phyloP scores from a whole-genome alignment of 2,329 filamentous ascomycete genomes.

The Hymenoscyphus scutula region DNA sequence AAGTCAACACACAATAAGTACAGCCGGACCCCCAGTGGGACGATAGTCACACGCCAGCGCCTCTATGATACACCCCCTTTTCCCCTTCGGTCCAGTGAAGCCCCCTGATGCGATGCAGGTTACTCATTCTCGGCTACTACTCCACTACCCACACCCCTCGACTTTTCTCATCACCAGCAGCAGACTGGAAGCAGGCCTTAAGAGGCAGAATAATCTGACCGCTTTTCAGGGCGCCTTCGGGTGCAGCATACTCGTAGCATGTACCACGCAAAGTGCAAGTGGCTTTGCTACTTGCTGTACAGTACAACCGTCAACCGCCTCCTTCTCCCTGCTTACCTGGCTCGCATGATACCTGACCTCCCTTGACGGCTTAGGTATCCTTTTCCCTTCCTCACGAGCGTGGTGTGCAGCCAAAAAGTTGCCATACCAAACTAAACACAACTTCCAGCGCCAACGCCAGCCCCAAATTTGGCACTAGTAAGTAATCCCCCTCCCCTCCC shows the following conservation, averaged over 20 bases:
- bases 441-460: background rate
- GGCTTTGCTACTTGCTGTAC: conserved; percentile 1
- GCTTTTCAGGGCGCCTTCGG: conserved; percentile 1
- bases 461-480: background rate
- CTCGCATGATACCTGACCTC: background rate
- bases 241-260: background rate
- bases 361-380: background rate
- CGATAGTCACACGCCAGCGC: conserved; percentile 1
- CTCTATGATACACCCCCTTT: background rate
- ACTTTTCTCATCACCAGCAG: background rate
- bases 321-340: background rate
- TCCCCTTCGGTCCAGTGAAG: background rate
- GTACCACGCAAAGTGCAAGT: background rate
- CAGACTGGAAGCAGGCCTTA: background rate
- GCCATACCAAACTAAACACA: background rate
- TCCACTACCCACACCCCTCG: conserved; percentile 7
- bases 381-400: background rate
- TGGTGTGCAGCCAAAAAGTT: background rate
- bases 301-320: background rate
- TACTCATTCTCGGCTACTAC: background rate
- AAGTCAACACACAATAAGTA: no score
- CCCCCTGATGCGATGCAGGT: background rate
- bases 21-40: background rate
- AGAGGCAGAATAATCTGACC: conserved; percentile 7
- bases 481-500: background rate